A percentile compares a stretch with the other conserved stretches of the same genome.
phyloP scores from a whole-genome alignment of 2,329 filamentous ascomycete species.

The Talaromyces sp. region DNA sequence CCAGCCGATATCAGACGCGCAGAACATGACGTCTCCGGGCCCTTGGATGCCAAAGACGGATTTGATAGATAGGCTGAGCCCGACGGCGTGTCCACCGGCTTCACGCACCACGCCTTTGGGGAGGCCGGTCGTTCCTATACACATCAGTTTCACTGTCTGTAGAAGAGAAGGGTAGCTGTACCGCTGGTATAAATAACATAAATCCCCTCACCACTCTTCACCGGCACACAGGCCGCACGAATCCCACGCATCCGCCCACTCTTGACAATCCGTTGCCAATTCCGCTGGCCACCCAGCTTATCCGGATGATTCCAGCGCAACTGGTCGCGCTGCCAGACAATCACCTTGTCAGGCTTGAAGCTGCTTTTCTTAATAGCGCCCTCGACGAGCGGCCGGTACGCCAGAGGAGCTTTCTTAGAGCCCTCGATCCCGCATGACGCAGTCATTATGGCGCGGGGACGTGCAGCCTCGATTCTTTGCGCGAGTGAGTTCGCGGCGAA shows the following conservation, averaged over 20 bases:
- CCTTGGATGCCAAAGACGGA: conserved; percentile 79
- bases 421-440: conserved; percentile 92
- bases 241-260: conserved; percentile 64
- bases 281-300: conserved; percentile 63
- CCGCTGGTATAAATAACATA: conserved; percentile 86
- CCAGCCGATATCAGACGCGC: conserved; percentile 86
- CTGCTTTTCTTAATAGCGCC: conserved; percentile 63
- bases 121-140: conserved; percentile 65
- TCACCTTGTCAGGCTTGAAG: conserved; percentile 66
- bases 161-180: conserved; percentile 18
- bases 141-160: neutral
- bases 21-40: conserved; percentile 76
- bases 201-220: conserved; percentile 71
- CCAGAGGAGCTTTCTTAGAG: conserved; percentile 63
- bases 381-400: conserved; percentile 72
- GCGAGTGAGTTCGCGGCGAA: conserved; percentile 78
- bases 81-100: conserved; percentile 81
- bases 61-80: conserved; percentile 72
- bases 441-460: conserved; percentile 71
- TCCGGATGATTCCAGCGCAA: conserved; percentile 67
- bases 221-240: conserved; percentile 68
- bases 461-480: conserved; percentile 80
- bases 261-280: conserved; percentile 73
- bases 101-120: conserved; percentile 81
- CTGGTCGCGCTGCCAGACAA: conserved; percentile 82